Evolutionary conservation across 805 yeast genomes (phyloP), one percentile per base, ranked within the genome.

Genomic region (Candida loeiensis): DNA sequence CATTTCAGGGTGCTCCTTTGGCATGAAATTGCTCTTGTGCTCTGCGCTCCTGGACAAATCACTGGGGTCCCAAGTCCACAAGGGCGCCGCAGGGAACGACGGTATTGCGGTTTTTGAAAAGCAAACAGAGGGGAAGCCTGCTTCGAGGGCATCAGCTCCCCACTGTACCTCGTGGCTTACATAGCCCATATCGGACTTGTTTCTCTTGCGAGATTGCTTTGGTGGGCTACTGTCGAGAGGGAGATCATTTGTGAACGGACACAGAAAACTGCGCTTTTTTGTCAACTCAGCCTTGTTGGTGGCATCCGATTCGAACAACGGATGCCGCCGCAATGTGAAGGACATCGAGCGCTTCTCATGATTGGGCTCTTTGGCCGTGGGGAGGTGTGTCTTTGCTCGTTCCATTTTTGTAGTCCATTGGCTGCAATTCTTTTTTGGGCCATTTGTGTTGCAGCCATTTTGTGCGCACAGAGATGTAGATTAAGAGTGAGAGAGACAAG

Each of bases 371-470:
- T 17, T 30, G 21, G 13, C 6, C 5, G 21, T 14, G 2, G 14
- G 17, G 6, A 33, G 20, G 21, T 20, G 22, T 12, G 27, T 29
- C 17, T 15, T 36, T 2, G 28, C 19, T 19, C 26, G 33, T 21
- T 29, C 34, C 39, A 29, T 29, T 18, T 11, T 14, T 27, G 30
- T n/a, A n/a, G n/a, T n/a, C n/a, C 21, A 27, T 36, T 36, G 27
- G 39, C 39, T 20, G 31, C 22, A 30, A 36, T 28, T 19, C 24
- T 27, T 16, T 7, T 25, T 36, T 19, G 19, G 17, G 39, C 31
- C 24, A 31, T 44, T 46, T 46, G 51, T 48, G 54, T 47, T 48
- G 52, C 54, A 48, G 44, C 50, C 45, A 44, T 39, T 45, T 45
- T 30, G 33, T 13, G 33, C 33, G 13, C 33, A 30, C 16, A 30